Conservation (phyloP, 2,329 filamentous ascomycete species). For the Ophiostoma triangulosporum region DNA sequence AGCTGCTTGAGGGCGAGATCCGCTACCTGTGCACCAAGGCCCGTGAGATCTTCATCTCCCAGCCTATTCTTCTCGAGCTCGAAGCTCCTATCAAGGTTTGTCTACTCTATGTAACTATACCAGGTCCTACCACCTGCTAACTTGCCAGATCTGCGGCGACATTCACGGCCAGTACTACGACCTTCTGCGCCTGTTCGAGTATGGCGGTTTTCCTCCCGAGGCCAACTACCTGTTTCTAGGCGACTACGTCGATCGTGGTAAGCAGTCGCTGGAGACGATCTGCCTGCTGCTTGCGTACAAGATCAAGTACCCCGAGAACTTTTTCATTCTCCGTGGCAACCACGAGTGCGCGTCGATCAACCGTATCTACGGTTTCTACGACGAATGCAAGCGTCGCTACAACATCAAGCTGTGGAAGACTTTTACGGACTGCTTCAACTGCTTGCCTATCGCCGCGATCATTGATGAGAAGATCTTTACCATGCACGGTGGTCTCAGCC, state of each 20-base stretch:
- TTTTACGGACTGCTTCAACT: constrained; percentile 94
- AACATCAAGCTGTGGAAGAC: constrained; percentile 99
- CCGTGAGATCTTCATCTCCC: constrained; percentile 97
- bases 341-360: constrained; percentile 97
- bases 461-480: constrained; percentile 97
- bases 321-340: constrained; percentile 87
- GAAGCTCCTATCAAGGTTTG: constrained; percentile 96
- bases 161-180: constrained; percentile 99
- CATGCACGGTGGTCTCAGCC: constrained; percentile 88
- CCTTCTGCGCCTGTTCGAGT: constrained; percentile 91
- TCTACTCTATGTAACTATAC: too few relatives aligned
- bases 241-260: constrained; percentile 92
- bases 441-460: constrained; percentile 87
- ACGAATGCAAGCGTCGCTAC: constrained; percentile 91
- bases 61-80: constrained; percentile 92
- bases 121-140: too few relatives aligned
- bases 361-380: constrained; percentile 92
- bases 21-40: constrained; percentile 96
- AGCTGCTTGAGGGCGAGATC: constrained; percentile 92
- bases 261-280: constrained; percentile 92
- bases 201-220: constrained; percentile 94
- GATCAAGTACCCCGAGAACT: constrained; percentile 93
- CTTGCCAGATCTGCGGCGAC: constrained; percentile 88
- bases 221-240: constrained; percentile 98
- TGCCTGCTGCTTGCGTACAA: constrained; percentile 90